Percentiles rank a stretch among this genome's conserved stretches.
Evolutionary conservation across 208 protist species (phyloP).

Genomic region (Leishmania guyanensis): DNA sequence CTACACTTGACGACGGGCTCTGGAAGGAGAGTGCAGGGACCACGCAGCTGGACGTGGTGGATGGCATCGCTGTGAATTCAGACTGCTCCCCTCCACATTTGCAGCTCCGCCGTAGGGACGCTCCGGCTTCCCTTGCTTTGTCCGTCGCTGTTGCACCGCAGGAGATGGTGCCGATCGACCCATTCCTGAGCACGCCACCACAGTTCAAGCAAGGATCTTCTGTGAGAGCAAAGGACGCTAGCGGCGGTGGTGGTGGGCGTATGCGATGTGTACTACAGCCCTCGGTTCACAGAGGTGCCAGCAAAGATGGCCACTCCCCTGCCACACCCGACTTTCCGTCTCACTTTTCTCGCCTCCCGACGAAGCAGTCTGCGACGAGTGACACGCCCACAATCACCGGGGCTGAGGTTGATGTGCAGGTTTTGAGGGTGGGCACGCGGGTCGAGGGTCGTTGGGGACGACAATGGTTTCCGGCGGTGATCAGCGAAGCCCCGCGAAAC

Average conservation of each 20-base stretch:
- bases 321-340: background rate
- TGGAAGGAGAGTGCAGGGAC: conserved; percentile 14
- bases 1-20: conserved; percentile 33
- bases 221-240: background rate
- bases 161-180: conserved; percentile 25
- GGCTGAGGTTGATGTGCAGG: conserved; percentile 1
- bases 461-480: conserved; percentile 54
- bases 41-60: background rate
- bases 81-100: background rate
- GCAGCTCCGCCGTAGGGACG: background rate
- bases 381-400: background rate
- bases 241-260: background rate
- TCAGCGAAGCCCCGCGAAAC: conserved; percentile 44
- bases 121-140: background rate
- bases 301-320: background rate
- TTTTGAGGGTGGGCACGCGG: conserved; percentile 37
- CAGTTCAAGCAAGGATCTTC: conserved; percentile 5
- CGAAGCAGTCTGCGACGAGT: background rate
- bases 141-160: conserved; percentile 3
- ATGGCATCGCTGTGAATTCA: conserved; percentile 10
- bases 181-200: conserved; percentile 32
- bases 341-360: background rate
- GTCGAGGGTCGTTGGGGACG: conserved; percentile 65
- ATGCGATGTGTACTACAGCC: background rate
- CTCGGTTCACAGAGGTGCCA: background rate